phyloP scores from a whole-genome alignment of 1,139 yeast genomes.

The Saccharomycopsis hybrid region DNA sequence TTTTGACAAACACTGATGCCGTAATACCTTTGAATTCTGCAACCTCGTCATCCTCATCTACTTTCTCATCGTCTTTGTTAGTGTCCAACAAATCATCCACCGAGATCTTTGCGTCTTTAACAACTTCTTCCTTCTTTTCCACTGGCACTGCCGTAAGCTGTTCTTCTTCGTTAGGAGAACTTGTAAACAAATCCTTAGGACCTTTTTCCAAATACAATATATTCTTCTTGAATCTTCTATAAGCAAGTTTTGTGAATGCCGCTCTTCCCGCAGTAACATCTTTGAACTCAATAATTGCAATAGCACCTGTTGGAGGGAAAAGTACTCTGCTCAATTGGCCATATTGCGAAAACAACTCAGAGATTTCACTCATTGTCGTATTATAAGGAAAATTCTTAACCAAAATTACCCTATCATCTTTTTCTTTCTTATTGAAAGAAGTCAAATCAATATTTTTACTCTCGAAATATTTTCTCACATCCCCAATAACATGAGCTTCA shows the following conservation, averaged over 20 bases:
- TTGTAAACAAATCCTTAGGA: slow-evolving; percentile 73
- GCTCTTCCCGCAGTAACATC: slow-evolving; percentile 80
- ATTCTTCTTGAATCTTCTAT: slow-evolving; percentile 78
- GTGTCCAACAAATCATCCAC: slow-evolving; percentile 39
- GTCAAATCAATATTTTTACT: slow-evolving; percentile 77
- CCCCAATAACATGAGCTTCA: slow-evolving; percentile 92
- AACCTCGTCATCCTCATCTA: slow-evolving; percentile 41
- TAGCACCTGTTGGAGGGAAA: slow-evolving; percentile 97
- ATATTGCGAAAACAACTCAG: slow-evolving; percentile 70
- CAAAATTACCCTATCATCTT: slow-evolving; percentile 75
- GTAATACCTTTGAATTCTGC: slow-evolving; percentile 57
- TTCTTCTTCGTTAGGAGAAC: slow-evolving; percentile 39
- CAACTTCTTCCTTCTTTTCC: slow-evolving; percentile 27
- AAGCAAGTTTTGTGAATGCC: slow-evolving; percentile 84
- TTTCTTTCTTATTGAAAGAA: slow-evolving; percentile 58
- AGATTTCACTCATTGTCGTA: slow-evolving; percentile 70
- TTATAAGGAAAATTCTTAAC: slow-evolving; percentile 90
- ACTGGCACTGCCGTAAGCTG: slow-evolving; percentile 6
- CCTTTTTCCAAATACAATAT: slow-evolving; percentile 91
- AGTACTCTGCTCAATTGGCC: slow-evolving; percentile 77
- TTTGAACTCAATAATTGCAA: slow-evolving; percentile 89
- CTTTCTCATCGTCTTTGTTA: slow-evolving; percentile 27
- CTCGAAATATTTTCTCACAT: slow-evolving; percentile 83
- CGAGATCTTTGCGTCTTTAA: slow-evolving; percentile 39
- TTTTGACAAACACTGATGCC: slow-evolving; percentile 84